Evolutionary conservation across 2,329 filamentous ascomycete species (phyloP).

Genomic region (Aspergillus ochraceus): DNA sequence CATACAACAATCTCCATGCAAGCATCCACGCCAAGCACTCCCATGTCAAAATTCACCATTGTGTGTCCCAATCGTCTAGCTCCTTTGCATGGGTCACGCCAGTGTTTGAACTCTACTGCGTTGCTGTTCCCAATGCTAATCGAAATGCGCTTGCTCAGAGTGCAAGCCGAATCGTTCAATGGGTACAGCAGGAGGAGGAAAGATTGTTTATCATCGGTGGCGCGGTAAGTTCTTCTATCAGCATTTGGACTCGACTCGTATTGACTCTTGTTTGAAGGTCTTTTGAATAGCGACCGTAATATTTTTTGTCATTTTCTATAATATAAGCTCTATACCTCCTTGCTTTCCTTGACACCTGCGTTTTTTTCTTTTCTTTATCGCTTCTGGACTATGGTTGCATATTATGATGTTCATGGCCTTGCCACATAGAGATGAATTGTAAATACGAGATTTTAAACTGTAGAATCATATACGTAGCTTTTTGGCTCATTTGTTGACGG

Average conservation of each 20-base stretch:
- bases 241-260: not conserved
- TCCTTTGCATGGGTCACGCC: conserved; percentile 90
- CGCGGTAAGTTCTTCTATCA: conserved; percentile 59
- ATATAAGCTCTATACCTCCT: too few species aligned
- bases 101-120: conserved; percentile 89
- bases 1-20: conserved; percentile 83
- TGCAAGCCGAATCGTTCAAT: conserved; percentile 86
- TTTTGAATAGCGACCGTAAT: conserved; percentile 3
- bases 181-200: conserved; percentile 90
- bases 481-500: not conserved
- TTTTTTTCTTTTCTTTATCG: not conserved
- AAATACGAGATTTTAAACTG: not conserved
- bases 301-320: not conserved
- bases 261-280: conserved; percentile 6
- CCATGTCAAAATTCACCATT: conserved; percentile 83
- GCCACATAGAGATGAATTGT: not conserved
- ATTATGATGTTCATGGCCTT: not conserved
- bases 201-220: conserved; percentile 95
- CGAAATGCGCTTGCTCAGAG: conserved; percentile 73
- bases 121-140: conserved; percentile 72
- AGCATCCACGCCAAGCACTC: conserved; percentile 81
- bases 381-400: too few species aligned
- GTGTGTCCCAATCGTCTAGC: conserved; percentile 70
- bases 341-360: too few species aligned
- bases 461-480: not conserved